Conservation (phyloP, 768 basidiomycete species). For the Lyophyllum semitale region DNA sequence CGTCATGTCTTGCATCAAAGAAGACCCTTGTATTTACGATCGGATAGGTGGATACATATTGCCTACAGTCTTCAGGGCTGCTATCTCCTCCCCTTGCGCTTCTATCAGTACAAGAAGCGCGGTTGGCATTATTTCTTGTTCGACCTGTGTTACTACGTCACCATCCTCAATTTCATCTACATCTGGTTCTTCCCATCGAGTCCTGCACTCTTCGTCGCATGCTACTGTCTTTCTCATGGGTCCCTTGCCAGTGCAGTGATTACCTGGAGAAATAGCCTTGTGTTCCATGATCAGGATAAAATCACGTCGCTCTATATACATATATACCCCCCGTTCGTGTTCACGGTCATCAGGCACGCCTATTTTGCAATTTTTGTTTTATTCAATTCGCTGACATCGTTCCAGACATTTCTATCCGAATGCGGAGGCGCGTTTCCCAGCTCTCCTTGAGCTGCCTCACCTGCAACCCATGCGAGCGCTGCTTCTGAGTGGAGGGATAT, state of each 20-base stretch:
- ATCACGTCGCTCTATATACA: conserved; percentile 95
- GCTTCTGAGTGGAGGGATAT: conserved; percentile 79
- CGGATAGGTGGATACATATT: conserved; percentile 81
- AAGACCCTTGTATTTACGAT: conserved; percentile 13
- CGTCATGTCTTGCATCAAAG: conserved; percentile 30
- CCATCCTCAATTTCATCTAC: conserved; percentile 87
- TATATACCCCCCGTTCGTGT: conserved; percentile 88
- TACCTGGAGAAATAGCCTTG: conserved; percentile 97
- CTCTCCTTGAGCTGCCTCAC: conserved; percentile 67
- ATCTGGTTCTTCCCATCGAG: conserved; percentile 87
- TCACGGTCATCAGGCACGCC: conserved; percentile 85
- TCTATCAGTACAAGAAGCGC: conserved; percentile 88
- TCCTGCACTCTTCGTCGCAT: conserved; percentile 81
- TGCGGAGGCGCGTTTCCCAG: conserved; percentile 83
- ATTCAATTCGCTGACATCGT: neutral
- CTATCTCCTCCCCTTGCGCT: conserved; percentile 81
- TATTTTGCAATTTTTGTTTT: neutral
- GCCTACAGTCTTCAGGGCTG: conserved; percentile 79
- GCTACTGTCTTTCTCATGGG: conserved; percentile 91
- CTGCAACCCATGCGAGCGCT: conserved; percentile 73
- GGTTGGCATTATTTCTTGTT: conserved; percentile 95
- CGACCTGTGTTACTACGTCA: conserved; percentile 92
- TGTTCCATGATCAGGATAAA: conserved; percentile 97
- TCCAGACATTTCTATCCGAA: conserved; percentile 88
- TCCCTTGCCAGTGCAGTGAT: conserved; percentile 92